A percentile compares a stretch with the other conserved stretches of the same genome.
Conservation (phyloP, 257 asterid species). For the Plantago ovata region DNA sequence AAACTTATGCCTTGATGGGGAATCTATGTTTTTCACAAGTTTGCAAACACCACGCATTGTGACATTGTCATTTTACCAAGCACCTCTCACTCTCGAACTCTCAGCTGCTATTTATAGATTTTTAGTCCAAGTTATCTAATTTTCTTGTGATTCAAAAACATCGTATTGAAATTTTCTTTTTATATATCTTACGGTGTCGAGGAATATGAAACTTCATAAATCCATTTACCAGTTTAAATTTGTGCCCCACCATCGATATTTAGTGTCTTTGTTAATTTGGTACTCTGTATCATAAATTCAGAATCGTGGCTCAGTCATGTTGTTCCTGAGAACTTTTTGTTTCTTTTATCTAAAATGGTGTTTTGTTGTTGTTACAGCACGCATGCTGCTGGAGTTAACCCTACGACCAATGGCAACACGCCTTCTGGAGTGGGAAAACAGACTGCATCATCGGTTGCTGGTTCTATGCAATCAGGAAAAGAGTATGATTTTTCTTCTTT, state of each 20-base stretch:
- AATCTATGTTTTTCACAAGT: too few relatives aligned
- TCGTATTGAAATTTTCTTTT: not conserved
- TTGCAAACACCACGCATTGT: too few relatives aligned
- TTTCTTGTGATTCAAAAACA: not conserved
- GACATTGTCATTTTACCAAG: too few relatives aligned
- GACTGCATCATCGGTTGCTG: constrained; percentile 38
- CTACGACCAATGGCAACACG: constrained; percentile 46
- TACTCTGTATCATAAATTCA: not conserved
- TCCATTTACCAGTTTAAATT: not conserved
- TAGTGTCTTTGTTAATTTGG: too few relatives aligned
- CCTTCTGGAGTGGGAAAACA: constrained; percentile 43
- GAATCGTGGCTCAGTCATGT: not conserved
- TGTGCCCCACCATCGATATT: too few relatives aligned
- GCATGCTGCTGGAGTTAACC: constrained; percentile 40
- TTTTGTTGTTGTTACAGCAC: constrained; percentile 39
- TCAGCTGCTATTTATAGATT: too few relatives aligned
- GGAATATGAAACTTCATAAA: not conserved
- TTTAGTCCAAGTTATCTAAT: not conserved
- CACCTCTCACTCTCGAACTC: too few relatives aligned
- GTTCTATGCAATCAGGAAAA: constrained; percentile 53
- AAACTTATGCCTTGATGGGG: too few relatives aligned
- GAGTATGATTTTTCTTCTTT: constrained; percentile 91
- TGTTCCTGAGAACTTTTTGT: not conserved
- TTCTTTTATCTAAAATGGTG: not conserved
- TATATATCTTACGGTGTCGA: not conserved